Base-by-base conservation (phyloP, 768 basidiomycete species). In the Auricularia sp. region DNA sequence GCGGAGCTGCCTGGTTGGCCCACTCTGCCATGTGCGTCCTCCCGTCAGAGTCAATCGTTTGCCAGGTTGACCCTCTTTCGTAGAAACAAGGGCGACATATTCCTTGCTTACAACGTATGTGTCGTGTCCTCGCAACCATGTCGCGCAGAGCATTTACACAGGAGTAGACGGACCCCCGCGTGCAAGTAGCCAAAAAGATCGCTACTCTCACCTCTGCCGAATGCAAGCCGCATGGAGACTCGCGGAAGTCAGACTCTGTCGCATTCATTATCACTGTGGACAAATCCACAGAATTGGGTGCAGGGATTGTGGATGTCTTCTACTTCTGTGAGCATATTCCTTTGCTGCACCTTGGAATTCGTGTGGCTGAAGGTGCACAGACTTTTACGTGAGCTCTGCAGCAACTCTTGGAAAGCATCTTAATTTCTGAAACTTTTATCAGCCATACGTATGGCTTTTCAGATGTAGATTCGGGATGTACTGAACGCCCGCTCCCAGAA, bases 161-260 rank as follows among this genome's bases (percentile, higher is more conserved):
- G 5, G 16, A n/a, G 39, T 29, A 63, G n/a, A 59, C 51, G 53
- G 56, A 64, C 33, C 47, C 56, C 3, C 44, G 63, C 16, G 16
- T 8, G 53, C 33, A 63, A 14, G 35, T 14, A n/a, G 35, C 36
- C 12, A 36, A 64, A 16, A 34, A 36, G 33, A 64, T 64, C 35
- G 53, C 33, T 23, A 36, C 39, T n/a, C 35, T 64, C 44, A 64
- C 35, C 23, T 54, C 63, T 16, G 21, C 21, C 14, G 51, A 64
- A 4, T 54, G 63, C 54, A 64, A 64, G 51, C 63, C 63, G 10
- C 35, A 54, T 29, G 44, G 61, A 35, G 43, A 33, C 23, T 16
- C 62, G 62, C 56, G 56, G 23, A 59, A 35, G 23, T 33, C 29
- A 10, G 23, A 29, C 23, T 33, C 29, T 8, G 29, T 23, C 12